Evolutionary conservation across 352 stramenopile species (phyloP).

Genomic region (Phytophthora hybrid): DNA sequence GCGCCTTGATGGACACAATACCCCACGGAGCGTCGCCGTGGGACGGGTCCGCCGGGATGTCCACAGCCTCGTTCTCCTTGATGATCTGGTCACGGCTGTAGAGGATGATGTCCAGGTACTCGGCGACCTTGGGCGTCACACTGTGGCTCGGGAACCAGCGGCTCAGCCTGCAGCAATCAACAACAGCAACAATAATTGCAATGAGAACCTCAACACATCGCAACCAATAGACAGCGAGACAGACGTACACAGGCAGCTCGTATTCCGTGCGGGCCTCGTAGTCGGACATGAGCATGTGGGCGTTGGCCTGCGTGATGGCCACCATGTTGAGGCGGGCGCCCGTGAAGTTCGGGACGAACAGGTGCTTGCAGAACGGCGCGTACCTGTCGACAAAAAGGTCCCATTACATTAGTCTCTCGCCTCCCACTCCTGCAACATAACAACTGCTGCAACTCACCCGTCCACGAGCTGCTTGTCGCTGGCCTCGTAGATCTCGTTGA

Average conservation of each 20-base stretch:
- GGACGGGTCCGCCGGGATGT: slow-evolving; percentile 44
- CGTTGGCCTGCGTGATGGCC: slow-evolving; percentile 95
- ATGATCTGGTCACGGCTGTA: slow-evolving; percentile 98
- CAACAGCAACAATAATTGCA: neutral
- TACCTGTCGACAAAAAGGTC: slow-evolving; percentile 76
- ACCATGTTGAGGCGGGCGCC: slow-evolving; percentile 90
- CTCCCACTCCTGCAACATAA: neutral
- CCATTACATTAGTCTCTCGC: neutral
- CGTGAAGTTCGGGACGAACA: slow-evolving; percentile 97
- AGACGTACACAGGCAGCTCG: slow-evolving; percentile 93
- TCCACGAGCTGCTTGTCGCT: slow-evolving; percentile 75
- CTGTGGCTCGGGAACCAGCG: slow-evolving; percentile 94
- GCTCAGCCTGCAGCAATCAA: slow-evolving; percentile 51
- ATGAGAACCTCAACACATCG: neutral
- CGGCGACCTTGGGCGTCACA: slow-evolving; percentile 87
- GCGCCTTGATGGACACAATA: slow-evolving; percentile 98
- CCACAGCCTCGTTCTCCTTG: slow-evolving; percentile 94
- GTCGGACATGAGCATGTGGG: slow-evolving; percentile 91
- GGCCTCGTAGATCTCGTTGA: slow-evolving; percentile 85
- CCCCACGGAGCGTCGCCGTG: slow-evolving; percentile 88
- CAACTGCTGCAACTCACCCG: slow-evolving; percentile 43
- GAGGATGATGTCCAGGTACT: slow-evolving; percentile 98
- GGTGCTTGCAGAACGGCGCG: slow-evolving; percentile 99
- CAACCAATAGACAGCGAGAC: neutral
- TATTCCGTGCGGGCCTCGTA: slow-evolving; percentile 95